A percentile compares a stretch with the other conserved stretches of the same genome.
These are phyloP conservation scores for Malbranchea cinnamomea DNA, from an alignment of 2,329 filamentous ascomycete species.

Conservation along the genomic window DNA sequence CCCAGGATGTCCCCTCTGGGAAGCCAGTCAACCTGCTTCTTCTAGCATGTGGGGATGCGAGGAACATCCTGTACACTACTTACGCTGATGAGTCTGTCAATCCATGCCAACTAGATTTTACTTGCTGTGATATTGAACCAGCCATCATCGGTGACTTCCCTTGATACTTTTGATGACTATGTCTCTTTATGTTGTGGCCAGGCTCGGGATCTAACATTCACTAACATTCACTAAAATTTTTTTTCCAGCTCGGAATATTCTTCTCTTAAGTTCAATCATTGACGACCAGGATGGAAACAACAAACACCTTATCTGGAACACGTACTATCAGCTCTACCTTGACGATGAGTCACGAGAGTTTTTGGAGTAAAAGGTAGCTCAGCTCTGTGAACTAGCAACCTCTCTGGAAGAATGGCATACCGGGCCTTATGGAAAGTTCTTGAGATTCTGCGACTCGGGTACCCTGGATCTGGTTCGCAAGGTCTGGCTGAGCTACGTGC, in stretches of 20 bases:
- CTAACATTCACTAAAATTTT: no score
- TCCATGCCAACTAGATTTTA: slow-evolving; percentile 34
- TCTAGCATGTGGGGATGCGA: slow-evolving; percentile 42
- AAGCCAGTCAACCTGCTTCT: slow-evolving; percentile 37
- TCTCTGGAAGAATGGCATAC: slow-evolving; percentile 32
- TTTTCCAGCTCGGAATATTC: slow-evolving; percentile 38
- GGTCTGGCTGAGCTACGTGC: slow-evolving; percentile 27
- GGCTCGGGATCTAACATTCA: no score
- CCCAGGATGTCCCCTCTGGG: slow-evolving; percentile 34
- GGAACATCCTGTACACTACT: slow-evolving; percentile 41
- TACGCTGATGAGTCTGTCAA: slow-evolving; percentile 22
- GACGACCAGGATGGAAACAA: slow-evolving; percentile 21
- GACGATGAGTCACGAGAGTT: slow-evolving; percentile 21
- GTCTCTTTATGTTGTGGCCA: neutral
- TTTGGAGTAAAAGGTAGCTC: slow-evolving; percentile 30
- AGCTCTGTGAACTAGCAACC: slow-evolving; percentile 26
- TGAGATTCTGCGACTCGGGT: slow-evolving; percentile 36
- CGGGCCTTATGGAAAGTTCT: slow-evolving; percentile 27
- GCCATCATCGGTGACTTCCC: slow-evolving; percentile 33
- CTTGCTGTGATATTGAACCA: slow-evolving; percentile 40
- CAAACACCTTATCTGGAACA: slow-evolving; percentile 32
- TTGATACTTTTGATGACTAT: neutral
- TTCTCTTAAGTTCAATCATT: slow-evolving; percentile 38
- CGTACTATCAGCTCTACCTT: slow-evolving; percentile 42
- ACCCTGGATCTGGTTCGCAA: slow-evolving; percentile 24